Conservation (phyloP, 23 red algal genomes). For the Gracilaria vermiculophylla region DNA sequence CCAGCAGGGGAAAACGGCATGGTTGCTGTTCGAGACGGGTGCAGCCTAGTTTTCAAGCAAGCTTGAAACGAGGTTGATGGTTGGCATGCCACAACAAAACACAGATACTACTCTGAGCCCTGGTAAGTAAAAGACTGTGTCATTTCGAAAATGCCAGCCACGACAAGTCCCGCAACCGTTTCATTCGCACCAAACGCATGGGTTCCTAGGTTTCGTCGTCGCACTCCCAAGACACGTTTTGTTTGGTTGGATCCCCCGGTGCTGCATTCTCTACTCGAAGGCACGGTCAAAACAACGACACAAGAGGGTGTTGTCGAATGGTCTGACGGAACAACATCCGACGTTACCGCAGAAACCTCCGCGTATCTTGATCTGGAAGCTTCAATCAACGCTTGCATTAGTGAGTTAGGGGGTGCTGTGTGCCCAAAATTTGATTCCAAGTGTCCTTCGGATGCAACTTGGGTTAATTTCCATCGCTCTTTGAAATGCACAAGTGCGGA, state of each 20-base stretch:
- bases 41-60: too few species aligned
- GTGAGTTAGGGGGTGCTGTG: conserved; percentile 48
- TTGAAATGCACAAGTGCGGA: conserved; percentile 36
- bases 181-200: conserved; percentile 1
- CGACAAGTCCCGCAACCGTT: background rate
- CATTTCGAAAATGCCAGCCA: background rate
- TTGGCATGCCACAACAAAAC: too few species aligned
- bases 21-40: too few species aligned
- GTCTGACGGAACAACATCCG: conserved; percentile 51
- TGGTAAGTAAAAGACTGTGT: too few species aligned
- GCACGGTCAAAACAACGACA: background rate
- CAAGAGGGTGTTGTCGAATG: conserved; percentile 29
- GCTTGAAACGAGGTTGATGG: too few species aligned
- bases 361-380: conserved; percentile 11
- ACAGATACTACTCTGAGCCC: too few species aligned
- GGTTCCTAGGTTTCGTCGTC: conserved; percentile 37
- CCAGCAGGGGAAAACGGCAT: too few species aligned
- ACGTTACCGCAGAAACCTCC: background rate
- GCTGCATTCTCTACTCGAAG: background rate
- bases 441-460: conserved; percentile 57
- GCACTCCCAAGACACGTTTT: conserved; percentile 41
- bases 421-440: conserved; percentile 56
- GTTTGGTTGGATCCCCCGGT: conserved; percentile 6
- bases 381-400: conserved; percentile 32
- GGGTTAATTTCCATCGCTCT: conserved; percentile 70